A percentile compares a stretch with the other conserved stretches of the same genome.
Evolutionary conservation across 2,329 filamentous ascomycete species (phyloP).

Genomic region (Westerdykella aurantiaca): DNA sequence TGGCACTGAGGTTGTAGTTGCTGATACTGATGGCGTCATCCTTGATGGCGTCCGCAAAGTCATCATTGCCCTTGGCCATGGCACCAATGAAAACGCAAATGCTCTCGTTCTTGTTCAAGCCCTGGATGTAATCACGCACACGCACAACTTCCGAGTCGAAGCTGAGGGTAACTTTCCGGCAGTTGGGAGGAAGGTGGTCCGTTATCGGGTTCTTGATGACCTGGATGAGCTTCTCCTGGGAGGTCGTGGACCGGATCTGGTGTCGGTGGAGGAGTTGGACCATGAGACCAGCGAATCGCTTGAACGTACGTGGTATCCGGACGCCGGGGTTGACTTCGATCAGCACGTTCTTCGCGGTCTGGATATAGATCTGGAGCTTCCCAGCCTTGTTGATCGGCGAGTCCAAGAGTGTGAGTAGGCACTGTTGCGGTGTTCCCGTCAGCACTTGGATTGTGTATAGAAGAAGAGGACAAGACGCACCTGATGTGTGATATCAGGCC

Average conservation of each 20-base stretch:
- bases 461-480: constrained; percentile 47
- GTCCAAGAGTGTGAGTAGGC: constrained; percentile 91
- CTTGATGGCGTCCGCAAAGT: constrained; percentile 89
- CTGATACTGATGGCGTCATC: constrained; percentile 98
- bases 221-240: constrained; percentile 92
- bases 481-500: constrained; percentile 98
- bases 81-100: constrained; percentile 97
- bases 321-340: constrained; percentile 98
- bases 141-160: constrained; percentile 86
- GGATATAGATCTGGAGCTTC: constrained; percentile 96
- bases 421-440: constrained; percentile 51
- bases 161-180: constrained; percentile 93
- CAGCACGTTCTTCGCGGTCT: constrained; percentile 92
- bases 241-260: constrained; percentile 92
- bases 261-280: constrained; percentile 93
- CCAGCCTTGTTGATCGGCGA: constrained; percentile 98
- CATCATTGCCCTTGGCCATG: constrained; percentile 95
- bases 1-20: constrained; percentile 94
- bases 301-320: constrained; percentile 95
- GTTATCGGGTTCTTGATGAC: constrained; percentile 98
- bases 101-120: constrained; percentile 75
- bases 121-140: constrained; percentile 81
- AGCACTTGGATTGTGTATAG: constrained; percentile 11
- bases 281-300: constrained; percentile 97
- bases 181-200: constrained; percentile 92